phyloP scores from a whole-genome alignment of 73 alveolate genomes.

The Halteria grandinella region DNA sequence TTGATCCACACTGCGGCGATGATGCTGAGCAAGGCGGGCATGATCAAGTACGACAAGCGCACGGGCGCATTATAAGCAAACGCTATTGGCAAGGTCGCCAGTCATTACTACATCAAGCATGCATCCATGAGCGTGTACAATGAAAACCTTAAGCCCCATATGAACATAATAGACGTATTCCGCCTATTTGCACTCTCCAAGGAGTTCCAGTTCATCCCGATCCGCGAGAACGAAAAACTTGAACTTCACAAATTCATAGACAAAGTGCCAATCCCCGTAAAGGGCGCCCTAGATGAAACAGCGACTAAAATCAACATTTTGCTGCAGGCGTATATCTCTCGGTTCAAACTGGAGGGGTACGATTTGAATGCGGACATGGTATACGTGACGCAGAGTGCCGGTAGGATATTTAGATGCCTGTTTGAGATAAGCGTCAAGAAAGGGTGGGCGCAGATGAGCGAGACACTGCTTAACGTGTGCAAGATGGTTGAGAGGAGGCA shows the following conservation, averaged over 20 bases:
- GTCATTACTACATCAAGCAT: slow-evolving; percentile 97
- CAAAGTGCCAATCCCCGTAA: slow-evolving; percentile 99
- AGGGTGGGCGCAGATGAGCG: slow-evolving; percentile 95
- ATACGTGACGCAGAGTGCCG: slow-evolving; percentile 97
- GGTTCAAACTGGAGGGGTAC: slow-evolving; percentile 97
- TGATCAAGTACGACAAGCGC: slow-evolving; percentile 89
- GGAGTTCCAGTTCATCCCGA: slow-evolving; percentile 98
- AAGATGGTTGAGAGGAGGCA: slow-evolving; percentile 98
- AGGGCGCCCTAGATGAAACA: slow-evolving; percentile 98
- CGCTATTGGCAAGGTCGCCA: slow-evolving; percentile 97
- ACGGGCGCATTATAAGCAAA: slow-evolving; percentile 89
- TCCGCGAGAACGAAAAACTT: slow-evolving; percentile 99
- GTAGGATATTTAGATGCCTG: slow-evolving; percentile 98
- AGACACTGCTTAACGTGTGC: slow-evolving; percentile 76
- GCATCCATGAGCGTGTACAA: slow-evolving; percentile 97
- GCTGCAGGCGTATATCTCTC: slow-evolving; percentile 97
- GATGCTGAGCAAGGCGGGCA: slow-evolving; percentile 82
- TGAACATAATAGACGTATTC: slow-evolving; percentile 98
- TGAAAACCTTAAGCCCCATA: slow-evolving; percentile 93
- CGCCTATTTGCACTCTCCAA: slow-evolving; percentile 96
- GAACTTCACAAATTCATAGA: slow-evolving; percentile 86
- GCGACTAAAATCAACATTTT: slow-evolving; percentile 97
- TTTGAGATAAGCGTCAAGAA: slow-evolving; percentile 96
- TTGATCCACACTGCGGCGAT: slow-evolving; percentile 94
- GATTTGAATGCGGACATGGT: slow-evolving; percentile 99